Conservation (phyloP, 306 rosid species). For the Citrullus amarus region DNA sequence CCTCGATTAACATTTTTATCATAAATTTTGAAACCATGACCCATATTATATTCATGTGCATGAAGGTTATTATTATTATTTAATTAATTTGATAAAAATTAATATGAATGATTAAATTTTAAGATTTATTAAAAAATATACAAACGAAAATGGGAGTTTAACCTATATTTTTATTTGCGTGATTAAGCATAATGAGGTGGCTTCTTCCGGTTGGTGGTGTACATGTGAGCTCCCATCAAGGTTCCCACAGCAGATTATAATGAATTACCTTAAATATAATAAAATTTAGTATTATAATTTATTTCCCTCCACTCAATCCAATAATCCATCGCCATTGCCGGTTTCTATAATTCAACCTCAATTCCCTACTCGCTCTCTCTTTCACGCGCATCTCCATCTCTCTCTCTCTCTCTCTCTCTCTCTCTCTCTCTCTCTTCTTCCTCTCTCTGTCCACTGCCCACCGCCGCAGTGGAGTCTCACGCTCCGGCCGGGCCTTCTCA, state of each 20-base stretch:
- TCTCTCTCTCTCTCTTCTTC: not conserved
- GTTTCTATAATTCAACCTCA: not conserved
- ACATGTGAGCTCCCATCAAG: not conserved
- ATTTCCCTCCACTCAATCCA: slow-evolving; percentile 1
- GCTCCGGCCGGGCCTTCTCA: not conserved
- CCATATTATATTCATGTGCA: no score
- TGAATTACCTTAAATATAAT: not conserved
- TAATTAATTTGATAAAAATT: no score
- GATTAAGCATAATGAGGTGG: not conserved
- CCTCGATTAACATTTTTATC: no score
- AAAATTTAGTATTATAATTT: not conserved
- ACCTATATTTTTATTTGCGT: not conserved
- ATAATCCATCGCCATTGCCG: not conserved
- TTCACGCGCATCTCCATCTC: not conserved
- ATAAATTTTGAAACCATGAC: no score
- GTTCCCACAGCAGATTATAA: not conserved
- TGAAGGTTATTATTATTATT: no score
- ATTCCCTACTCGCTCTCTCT: not conserved
- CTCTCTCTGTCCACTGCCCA: not conserved
- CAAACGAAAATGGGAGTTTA: no score
- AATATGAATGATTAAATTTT: no score
- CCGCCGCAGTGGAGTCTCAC: slow-evolving; percentile 4
- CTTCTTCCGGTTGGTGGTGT: not conserved
- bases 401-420: not conserved
- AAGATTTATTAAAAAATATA: no score